Base-by-base conservation (phyloP, 345 rosid species). In the Erodium maritimum region DNA sequence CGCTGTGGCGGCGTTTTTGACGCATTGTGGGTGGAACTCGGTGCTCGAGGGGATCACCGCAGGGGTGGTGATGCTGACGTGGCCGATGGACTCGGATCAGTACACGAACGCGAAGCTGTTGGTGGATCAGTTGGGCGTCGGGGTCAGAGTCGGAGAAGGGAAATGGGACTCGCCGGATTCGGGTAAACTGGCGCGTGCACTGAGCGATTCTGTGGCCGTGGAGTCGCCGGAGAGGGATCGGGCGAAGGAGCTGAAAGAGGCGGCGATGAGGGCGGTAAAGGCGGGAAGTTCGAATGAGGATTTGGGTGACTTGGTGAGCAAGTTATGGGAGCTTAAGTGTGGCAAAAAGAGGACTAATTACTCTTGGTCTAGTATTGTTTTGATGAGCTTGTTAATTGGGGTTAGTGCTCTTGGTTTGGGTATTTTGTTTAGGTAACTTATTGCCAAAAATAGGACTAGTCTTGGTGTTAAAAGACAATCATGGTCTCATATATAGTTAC, bases 41-140 rank as follows among this genome's bases (percentile, higher is more conserved):
- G n/a, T n/a, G n/a, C n/a, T 87, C 0, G 95, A 87, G 37, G 80
- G 74, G 6, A 19, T 82, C 0, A 72, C 66, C 0, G 80, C 75
- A 0, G 86, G 90, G 0, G 82, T 86, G 33, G 52, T 73, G 12
- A 71, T 89, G 85, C 71, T 84, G 54, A 67, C 85, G 7, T 87
- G 90, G 90, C 88, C 90, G 0, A 79, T 84, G 82, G 61, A 69
- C 20, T 84, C 86, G 0, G 90, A 86, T 65, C 95, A 86, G 56
- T 84, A 63, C 50, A 52, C 61, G 5, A 65, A 80, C 48, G 83
- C 86, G 21, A 23, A 50, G 21, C 64, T 81, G 21, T 48, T 83
- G 70, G 85, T 85, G 5, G 90, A 90, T 9, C 71, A 81, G 66
- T 46, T 80, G 25, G 69, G 68, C 37, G 79, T 77, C 1, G 95